A percentile compares a stretch with the other conserved stretches of the same genome.
Conservation (phyloP, 2,329 filamentous ascomycete species). For the Colletotrichum euphorbiae region DNA sequence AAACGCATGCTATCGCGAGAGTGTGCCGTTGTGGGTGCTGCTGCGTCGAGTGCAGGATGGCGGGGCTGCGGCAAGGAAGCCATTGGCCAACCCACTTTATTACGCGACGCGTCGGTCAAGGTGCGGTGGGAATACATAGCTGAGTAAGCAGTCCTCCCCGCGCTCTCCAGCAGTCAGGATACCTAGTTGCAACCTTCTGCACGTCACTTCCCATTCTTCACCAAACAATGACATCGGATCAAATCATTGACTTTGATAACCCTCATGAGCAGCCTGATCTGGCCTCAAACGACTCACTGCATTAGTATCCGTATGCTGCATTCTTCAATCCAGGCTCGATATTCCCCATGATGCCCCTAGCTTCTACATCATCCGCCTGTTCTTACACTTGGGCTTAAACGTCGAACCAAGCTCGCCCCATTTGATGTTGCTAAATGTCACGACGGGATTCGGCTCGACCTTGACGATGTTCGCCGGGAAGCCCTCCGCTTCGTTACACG, state of each 20-base stretch:
- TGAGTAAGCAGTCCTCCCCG: conserved; percentile 17
- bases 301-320: too few relatives aligned
- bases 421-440: conserved; percentile 67
- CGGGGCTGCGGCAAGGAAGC: neutral
- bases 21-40: neutral
- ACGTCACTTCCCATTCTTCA: too few relatives aligned
- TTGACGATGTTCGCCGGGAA: conserved; percentile 60
- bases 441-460: conserved; percentile 59
- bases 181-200: too few relatives aligned
- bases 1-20: neutral
- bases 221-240: too few relatives aligned
- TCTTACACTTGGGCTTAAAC: conserved; percentile 45
- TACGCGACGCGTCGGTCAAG: conserved; percentile 27
- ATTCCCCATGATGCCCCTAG: neutral
- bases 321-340: too few relatives aligned
- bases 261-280: too few relatives aligned
- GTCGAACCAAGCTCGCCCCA: conserved; percentile 72
- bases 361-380: conserved; percentile 21
- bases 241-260: too few relatives aligned
- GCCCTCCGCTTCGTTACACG: conserved; percentile 65
- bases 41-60: neutral
- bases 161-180: too few relatives aligned
- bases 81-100: conserved; percentile 34
- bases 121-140: neutral
- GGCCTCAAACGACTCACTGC: too few relatives aligned